A percentile compares a stretch with the other conserved stretches of the same genome.
Conservation (phyloP, 2,329 filamentous ascomycete species). For the Microcyclosporella mali region DNA sequence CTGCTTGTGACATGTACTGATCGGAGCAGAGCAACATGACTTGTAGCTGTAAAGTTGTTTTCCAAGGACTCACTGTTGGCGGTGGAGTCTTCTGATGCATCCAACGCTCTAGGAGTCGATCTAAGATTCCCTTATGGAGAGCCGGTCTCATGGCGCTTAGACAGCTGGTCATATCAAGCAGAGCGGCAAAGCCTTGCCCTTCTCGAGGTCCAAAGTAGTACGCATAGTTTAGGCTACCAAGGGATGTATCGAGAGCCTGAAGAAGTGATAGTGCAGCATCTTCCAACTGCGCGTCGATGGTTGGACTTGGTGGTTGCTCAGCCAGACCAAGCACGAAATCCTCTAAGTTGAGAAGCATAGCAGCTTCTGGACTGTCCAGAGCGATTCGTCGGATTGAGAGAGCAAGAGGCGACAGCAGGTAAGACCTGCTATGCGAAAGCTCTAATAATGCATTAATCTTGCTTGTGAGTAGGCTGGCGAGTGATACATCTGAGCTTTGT, state of each 20-base stretch:
- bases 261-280: conserved; percentile 32
- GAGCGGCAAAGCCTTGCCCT: conserved; percentile 39
- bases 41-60: conserved; percentile 44
- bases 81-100: conserved; percentile 37
- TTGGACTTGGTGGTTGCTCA: conserved; percentile 37
- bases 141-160: conserved; percentile 23
- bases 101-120: conserved; percentile 39
- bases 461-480: conserved; percentile 7
- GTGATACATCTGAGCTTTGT: conserved; percentile 5
- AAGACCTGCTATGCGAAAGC: conserved; percentile 26
- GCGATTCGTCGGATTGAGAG: conserved; percentile 20
- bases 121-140: conserved; percentile 26
- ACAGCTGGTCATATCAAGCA: conserved; percentile 41
- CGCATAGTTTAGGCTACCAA: conserved; percentile 29
- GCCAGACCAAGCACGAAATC: conserved; percentile 37
- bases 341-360: conserved; percentile 32
- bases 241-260: conserved; percentile 22
- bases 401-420: conserved; percentile 28
- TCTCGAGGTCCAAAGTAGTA: conserved; percentile 42
- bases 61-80: conserved; percentile 43
- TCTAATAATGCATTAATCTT: conserved; percentile 15
- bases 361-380: conserved; percentile 23
- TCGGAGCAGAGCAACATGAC: conserved; percentile 40
- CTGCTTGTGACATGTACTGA: conserved; percentile 24
- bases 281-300: conserved; percentile 42